A percentile compares a stretch with the other conserved stretches of the same genome.
phyloP scores from a whole-genome alignment of 345 rosid genomes.

The Adansonia digitata region DNA sequence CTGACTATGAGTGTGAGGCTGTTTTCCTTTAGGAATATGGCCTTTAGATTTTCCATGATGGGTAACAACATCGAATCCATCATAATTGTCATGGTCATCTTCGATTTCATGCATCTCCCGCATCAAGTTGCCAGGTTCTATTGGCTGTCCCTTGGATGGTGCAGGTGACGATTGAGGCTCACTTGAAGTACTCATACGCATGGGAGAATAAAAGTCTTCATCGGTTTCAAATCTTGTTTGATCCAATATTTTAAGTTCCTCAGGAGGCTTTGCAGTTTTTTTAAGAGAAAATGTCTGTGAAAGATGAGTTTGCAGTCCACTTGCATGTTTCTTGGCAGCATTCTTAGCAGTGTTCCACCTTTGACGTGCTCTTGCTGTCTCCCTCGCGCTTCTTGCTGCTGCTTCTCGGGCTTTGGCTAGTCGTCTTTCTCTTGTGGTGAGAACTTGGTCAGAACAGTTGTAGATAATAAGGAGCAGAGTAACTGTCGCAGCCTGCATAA shows the following conservation, averaged over 20 bases:
- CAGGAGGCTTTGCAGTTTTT: constrained; percentile 23
- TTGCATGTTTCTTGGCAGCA: constrained; percentile 63
- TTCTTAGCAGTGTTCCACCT: constrained; percentile 75
- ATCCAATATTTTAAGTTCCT: constrained; percentile 39
- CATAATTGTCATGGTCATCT: constrained; percentile 28
- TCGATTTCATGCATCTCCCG: constrained; percentile 42
- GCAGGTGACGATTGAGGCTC: constrained; percentile 20
- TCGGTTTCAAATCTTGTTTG: constrained; percentile 31
- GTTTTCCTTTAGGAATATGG: constrained; percentile 32
- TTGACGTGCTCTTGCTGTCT: constrained; percentile 67
- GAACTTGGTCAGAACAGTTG: constrained; percentile 87
- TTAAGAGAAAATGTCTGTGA: constrained; percentile 61
- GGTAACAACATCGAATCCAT: constrained; percentile 23
- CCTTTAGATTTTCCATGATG: constrained; percentile 32
- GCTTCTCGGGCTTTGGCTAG: constrained; percentile 80
- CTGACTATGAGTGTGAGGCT: constrained; percentile 54
- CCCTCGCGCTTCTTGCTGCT: constrained; percentile 65
- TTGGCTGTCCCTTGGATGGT: constrained; percentile 31
- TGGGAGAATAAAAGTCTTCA: constrained; percentile 35
- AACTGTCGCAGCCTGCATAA: constrained; percentile 60
- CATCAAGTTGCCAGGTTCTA: constrained; percentile 28
- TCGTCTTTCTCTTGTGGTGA: constrained; percentile 67
- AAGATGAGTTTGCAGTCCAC: constrained; percentile 57
- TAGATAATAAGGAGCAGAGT: constrained; percentile 77
- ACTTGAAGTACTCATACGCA: constrained; percentile 24